phyloP scores from a whole-genome alignment of 345 rosid species.

The Anacardium occidentale region DNA sequence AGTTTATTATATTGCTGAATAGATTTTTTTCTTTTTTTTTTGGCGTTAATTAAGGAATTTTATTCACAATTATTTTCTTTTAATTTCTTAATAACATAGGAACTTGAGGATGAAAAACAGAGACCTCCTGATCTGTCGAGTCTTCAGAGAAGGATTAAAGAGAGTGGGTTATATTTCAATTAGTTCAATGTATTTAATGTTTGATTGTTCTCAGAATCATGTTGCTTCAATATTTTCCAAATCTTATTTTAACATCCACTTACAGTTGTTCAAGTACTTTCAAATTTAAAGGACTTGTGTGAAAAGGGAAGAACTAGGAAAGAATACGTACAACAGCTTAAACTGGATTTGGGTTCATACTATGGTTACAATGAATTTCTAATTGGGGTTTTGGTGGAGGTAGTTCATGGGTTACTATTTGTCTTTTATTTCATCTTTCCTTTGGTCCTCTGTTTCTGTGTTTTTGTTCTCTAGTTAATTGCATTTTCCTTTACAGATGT shows the following conservation, averaged over 20 bases:
- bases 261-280: constrained; percentile 27
- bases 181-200: background rate
- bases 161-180: constrained; percentile 52
- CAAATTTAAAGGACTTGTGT: no score
- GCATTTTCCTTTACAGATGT: constrained; percentile 59
- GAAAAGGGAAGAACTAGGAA: constrained; percentile 41
- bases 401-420: constrained; percentile 26
- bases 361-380: constrained; percentile 92
- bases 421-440: background rate
- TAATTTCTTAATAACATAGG: constrained; percentile 40
- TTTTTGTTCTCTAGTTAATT: constrained; percentile 14
- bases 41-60: background rate
- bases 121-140: constrained; percentile 75
- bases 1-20: constrained; percentile 1
- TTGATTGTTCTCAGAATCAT: constrained; percentile 2
- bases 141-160: constrained; percentile 74
- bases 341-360: constrained; percentile 68
- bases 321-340: constrained; percentile 68
- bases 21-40: no score
- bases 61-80: constrained; percentile 5
- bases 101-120: constrained; percentile 71
- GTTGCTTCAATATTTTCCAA: background rate
- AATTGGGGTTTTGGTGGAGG: constrained; percentile 82
- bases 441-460: background rate
- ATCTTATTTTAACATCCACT: constrained; percentile 13